phyloP scores from a whole-genome alignment of 2,329 filamentous ascomycete genomes.

The Fusarium buxicola region DNA sequence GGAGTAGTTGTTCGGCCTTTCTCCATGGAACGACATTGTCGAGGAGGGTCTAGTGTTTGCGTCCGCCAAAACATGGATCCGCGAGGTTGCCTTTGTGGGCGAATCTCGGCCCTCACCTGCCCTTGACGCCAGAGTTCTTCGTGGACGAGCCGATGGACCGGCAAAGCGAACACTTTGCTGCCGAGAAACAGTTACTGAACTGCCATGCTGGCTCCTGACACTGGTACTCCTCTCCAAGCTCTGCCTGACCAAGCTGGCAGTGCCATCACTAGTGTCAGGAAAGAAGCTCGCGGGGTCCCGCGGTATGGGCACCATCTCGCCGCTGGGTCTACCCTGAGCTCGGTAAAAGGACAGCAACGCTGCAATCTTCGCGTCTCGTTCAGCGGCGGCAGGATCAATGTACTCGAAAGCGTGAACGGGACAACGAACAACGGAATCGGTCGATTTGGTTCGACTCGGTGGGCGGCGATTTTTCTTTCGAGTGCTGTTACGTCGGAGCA shows the following conservation, averaged over 20 bases:
- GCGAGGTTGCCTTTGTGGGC: conserved; percentile 17
- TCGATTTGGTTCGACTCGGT: conserved; percentile 65
- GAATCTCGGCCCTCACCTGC: conserved; percentile 43
- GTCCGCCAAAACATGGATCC: conserved; percentile 18
- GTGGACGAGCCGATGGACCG: conserved; percentile 48
- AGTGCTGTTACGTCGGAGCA: conserved; percentile 63
- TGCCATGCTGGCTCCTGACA: conserved; percentile 35
- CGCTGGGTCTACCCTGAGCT: conserved; percentile 55
- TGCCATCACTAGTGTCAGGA: conserved; percentile 37
- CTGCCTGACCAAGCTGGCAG: conserved; percentile 27
- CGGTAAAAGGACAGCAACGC: conserved; percentile 70
- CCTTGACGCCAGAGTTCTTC: conserved; percentile 46
- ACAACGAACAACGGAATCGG: conserved; percentile 56
- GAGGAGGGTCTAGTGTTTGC: conserved; percentile 31
- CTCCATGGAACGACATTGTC: conserved; percentile 25
- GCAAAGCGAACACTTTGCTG: conserved; percentile 69
- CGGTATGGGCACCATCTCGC: conserved; percentile 26
- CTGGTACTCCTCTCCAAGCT: conserved; percentile 28
- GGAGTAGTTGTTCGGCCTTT: conserved; percentile 21
- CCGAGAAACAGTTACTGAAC: conserved; percentile 49
- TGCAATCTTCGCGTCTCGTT: conserved; percentile 71
- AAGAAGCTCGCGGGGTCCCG: conserved; percentile 43
- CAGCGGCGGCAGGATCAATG: conserved; percentile 61
- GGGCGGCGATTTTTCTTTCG: conserved; percentile 55
- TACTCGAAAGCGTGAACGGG: conserved; percentile 58